Conservation (phyloP, 306 rosid species). For the Astragalus membranaceus region DNA sequence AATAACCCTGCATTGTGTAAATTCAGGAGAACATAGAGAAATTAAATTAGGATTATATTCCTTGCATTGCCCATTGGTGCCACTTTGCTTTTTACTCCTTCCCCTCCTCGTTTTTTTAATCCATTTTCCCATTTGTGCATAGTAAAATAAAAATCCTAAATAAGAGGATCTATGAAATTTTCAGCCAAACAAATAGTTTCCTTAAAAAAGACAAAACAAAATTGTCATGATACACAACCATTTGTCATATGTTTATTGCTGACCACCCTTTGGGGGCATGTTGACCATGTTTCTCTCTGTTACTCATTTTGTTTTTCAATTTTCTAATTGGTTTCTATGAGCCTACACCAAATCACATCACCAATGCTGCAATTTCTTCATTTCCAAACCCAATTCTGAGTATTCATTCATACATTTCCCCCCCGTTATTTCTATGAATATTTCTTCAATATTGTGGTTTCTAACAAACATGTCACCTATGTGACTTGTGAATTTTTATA, state of each 20-base stretch:
- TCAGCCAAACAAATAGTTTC: slow-evolving; percentile 27
- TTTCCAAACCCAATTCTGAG: neutral
- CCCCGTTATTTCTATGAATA: neutral
- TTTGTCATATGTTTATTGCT: slow-evolving; percentile 24
- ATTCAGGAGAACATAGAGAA: no score
- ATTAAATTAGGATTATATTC: no score
- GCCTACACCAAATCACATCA: slow-evolving; percentile 9
- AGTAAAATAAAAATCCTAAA: slow-evolving; percentile 34
- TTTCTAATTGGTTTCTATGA: slow-evolving; percentile 11
- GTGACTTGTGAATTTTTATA: neutral
- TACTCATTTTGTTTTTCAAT: slow-evolving; percentile 16
- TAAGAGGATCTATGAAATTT: slow-evolving; percentile 45
- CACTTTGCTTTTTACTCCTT: neutral
- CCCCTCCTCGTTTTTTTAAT: neutral
- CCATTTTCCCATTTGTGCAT: neutral
- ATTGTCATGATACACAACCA: slow-evolving; percentile 19
- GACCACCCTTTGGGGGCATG: slow-evolving; percentile 12
- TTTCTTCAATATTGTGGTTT: neutral
- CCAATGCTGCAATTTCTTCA: slow-evolving; percentile 7
- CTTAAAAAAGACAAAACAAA: slow-evolving; percentile 38
- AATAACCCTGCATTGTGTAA: no score
- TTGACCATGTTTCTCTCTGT: slow-evolving; percentile 27
- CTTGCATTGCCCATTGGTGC: neutral
- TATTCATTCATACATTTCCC: neutral
- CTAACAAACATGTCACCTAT: neutral